Evolutionary conservation across 257 asterid genomes (phyloP), one percentile per base, ranked within the genome.

Genomic region (Plantago elongata): DNA sequence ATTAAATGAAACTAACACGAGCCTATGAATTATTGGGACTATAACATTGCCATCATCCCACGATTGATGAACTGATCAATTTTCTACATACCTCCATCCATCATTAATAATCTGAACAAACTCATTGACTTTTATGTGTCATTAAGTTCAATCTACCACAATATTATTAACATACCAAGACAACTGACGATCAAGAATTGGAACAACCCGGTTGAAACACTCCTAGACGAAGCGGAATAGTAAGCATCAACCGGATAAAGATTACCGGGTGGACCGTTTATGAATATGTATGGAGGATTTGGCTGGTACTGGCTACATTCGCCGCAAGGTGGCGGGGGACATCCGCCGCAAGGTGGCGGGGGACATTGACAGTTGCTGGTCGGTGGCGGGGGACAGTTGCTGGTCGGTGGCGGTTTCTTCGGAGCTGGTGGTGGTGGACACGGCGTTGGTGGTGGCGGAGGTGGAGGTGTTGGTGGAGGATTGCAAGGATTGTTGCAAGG

Each of bases 201-300:
- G 18, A 69, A 9, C n/a, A 68, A 46, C 30, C 76, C 76, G 18
- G 48, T 9, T 6, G 66, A 40, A 9, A 68, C 58, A 14, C 63
- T 27, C 61, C 60, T 63, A 27, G 49, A n/a, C 27, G 48, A 60
- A 47, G 79, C 72, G 11, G 79, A 70, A 56, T 76, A 68, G 46
- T 62, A 66, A 13, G 78, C 61, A 61, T 73, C 65, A 16, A 84
- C 67, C 0, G 90, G 92, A 11, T 87, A 87, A 42, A 88, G 48
- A 43, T 61, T 62, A 30, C 96, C 94, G 9, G 94, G 95, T 15
- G 96, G 96, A 22, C 88, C 92, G 13, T 82, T 78, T 63, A 81
- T 52, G 75, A 81, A 88, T n/a, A 81, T 60, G 56, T 78, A 81
- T 9, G 95, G 94, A 5, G 88, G 70, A 57, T 50, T 72, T 1